Conservation (phyloP, 345 rosid genomes). For the Lenwebbia sp. region DNA sequence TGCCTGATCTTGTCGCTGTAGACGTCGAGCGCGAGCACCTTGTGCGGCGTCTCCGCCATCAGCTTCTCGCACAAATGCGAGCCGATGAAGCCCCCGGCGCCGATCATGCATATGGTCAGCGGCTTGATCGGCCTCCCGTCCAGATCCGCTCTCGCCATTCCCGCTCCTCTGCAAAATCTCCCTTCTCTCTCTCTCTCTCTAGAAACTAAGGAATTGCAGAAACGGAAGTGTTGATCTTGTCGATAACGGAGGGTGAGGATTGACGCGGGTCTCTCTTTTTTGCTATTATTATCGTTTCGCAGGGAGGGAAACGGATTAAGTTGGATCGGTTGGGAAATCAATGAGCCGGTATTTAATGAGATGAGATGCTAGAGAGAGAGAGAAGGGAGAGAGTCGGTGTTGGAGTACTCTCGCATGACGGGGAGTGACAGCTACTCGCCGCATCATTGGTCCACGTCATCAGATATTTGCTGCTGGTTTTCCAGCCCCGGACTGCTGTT, state of each 20-base stretch:
- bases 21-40: constrained; percentile 87
- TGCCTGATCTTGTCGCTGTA: constrained; percentile 97
- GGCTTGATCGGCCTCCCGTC: constrained; percentile 75
- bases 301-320: not conserved
- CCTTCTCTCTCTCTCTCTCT: not conserved
- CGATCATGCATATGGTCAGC: constrained; percentile 92
- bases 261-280: not conserved
- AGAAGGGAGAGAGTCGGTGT: not conserved
- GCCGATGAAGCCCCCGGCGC: constrained; percentile 99
- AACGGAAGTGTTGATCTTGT: not conserved
- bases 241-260: not conserved
- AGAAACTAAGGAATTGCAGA: not conserved
- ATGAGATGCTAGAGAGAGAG: not conserved
- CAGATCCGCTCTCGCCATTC: constrained; percentile 55
- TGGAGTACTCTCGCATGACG: not conserved
- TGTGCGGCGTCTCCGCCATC: constrained; percentile 72
- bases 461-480: not conserved
- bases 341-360: not conserved
- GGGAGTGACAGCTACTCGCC: not conserved
- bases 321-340: not conserved
- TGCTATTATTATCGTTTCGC: not conserved
- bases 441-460: not conserved
- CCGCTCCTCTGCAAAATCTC: constrained; percentile 10
- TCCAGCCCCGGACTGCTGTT: not conserved
- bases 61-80: constrained; percentile 96